Evolutionary conservation across 495 filamentous ascomycete species (phyloP).

Genomic region (Xylaria palmicola): DNA sequence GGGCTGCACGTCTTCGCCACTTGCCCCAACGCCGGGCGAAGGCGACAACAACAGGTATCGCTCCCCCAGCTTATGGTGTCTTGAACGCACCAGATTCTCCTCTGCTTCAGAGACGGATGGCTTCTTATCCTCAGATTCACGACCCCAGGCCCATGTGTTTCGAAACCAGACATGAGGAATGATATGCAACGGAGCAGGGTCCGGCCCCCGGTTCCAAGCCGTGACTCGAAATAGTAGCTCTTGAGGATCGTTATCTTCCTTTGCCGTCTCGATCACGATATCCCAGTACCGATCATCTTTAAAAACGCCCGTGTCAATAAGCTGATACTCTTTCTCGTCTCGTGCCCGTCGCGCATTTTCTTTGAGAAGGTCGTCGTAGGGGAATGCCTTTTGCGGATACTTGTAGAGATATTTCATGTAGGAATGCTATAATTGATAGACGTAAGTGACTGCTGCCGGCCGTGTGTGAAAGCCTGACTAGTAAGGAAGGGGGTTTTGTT

Average conservation of each 20-base stretch:
- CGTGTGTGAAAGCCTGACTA: not conserved
- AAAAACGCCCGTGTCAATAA: conserved; percentile 88
- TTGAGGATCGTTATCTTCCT: conserved; percentile 84
- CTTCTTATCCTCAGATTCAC: conserved; percentile 68
- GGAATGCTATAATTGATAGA: conserved; percentile 63
- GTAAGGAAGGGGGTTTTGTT: not conserved
- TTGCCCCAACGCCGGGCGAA: conserved; percentile 76
- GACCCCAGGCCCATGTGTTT: conserved; percentile 94
- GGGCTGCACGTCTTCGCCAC: conserved; percentile 79
- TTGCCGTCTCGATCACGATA: conserved; percentile 94
- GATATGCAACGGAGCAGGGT: conserved; percentile 87
- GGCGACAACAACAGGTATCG: conserved; percentile 84
- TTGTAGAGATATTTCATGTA: conserved; percentile 99
- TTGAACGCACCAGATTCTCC: conserved; percentile 67
- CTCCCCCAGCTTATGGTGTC: conserved; percentile 74
- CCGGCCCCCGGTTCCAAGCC: conserved; percentile 91
- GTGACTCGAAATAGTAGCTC: conserved; percentile 93
- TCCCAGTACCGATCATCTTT: conserved; percentile 95
- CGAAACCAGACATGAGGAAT: conserved; percentile 95
- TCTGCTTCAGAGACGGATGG: conserved; percentile 66
- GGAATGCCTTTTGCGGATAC: conserved; percentile 88
- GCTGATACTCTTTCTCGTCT: conserved; percentile 81
- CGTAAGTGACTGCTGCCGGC: conserved; percentile 22
- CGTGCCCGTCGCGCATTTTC: conserved; percentile 77
- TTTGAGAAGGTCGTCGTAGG: conserved; percentile 80